Evolutionary conservation across 176 grass and related monocot genomes (phyloP), one percentile per base, ranked within the genome.

Genomic region (Rhynchospora breviuscula): DNA sequence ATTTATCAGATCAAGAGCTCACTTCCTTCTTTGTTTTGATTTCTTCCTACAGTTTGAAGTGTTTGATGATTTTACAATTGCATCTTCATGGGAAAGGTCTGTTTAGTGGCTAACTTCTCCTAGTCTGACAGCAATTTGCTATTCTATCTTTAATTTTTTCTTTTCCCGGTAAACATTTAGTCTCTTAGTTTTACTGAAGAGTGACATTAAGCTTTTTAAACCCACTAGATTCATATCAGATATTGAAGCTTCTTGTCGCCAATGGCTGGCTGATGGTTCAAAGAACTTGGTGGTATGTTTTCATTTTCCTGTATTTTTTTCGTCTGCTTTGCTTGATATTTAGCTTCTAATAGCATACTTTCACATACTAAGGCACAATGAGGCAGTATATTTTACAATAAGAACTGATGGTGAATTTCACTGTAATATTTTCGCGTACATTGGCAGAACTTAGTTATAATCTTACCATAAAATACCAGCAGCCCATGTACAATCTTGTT

Each of bases 11-110:
- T 80, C 14, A 86, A 35, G 31, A 68, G 26, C 56, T 86, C 15
- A 72, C 12, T 59, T 23, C 60, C 29, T 53, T 80, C 57, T 80
- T 80, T 22, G 29, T 35, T 49, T 60, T 21, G 23, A 6, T 86
- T 79, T 79, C 18, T 87, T 31, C 70, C 8, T 29, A 59, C 91
- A 98, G 96, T 74, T 91, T 33, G 87, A 87, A 70, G 86, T 89
- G 21, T 98, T 98, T 17, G 89, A 98, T 79, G 96, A 98, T 91
- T 98, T 98, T 79, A 98, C 93, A 51, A 91, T 93, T 78, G 96
- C 96, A 86, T 98, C 96, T 69, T 91, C 91, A 78, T 98, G 96
- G 92, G 96, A 98, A 87, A 95, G 92, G 96, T 98, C 76, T 29
- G 52, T 49, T 79, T 31, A 26, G 25, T 23, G 4, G 44, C 13